These are phyloP conservation scores for Cerioporus squamosus DNA, from an alignment of 1,284 basidiomycete species.

Conservation along the genomic window DNA sequence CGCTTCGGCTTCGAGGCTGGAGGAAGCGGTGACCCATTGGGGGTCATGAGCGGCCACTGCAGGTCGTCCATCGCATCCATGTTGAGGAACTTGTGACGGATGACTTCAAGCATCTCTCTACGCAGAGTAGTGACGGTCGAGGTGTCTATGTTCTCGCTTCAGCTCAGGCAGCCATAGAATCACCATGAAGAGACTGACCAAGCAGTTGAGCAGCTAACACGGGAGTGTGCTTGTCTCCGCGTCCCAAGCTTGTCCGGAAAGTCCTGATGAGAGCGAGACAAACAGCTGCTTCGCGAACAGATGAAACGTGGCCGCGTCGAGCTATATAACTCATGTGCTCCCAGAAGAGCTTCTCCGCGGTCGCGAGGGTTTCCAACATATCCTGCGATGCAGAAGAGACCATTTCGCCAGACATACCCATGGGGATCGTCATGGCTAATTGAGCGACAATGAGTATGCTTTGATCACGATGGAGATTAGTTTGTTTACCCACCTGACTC, in stretches of 20 bases:
- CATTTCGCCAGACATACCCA: constrained; percentile 67
- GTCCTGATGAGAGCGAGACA: constrained; percentile 74
- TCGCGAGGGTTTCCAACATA: constrained; percentile 62
- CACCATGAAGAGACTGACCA: constrained; percentile 48
- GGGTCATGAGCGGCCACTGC: constrained; percentile 64
- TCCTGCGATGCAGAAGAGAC: constrained; percentile 56
- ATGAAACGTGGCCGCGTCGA: constrained; percentile 64
- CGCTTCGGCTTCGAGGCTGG: constrained; percentile 23
- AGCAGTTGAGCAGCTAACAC: constrained; percentile 65
- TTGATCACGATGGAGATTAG: too few relatives aligned
- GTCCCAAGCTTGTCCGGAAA: constrained; percentile 81
- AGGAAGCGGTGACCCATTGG: constrained; percentile 45
- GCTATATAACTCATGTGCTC: constrained; percentile 63
- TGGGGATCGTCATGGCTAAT: constrained; percentile 82
- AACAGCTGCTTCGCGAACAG: constrained; percentile 74
- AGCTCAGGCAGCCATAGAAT: neutral
- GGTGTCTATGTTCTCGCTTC: constrained; percentile 50
- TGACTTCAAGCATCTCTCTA: constrained; percentile 77
- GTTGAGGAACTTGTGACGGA: constrained; percentile 64
- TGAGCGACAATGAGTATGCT: neutral
- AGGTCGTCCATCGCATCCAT: constrained; percentile 55
- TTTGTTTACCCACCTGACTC: constrained; percentile 83
- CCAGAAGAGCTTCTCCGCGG: constrained; percentile 75
- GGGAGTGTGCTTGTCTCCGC: constrained; percentile 52
- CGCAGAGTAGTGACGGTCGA: constrained; percentile 78